Base-by-base conservation (phyloP, 768 basidiomycete species). In the Serendipita sp. region DNA sequence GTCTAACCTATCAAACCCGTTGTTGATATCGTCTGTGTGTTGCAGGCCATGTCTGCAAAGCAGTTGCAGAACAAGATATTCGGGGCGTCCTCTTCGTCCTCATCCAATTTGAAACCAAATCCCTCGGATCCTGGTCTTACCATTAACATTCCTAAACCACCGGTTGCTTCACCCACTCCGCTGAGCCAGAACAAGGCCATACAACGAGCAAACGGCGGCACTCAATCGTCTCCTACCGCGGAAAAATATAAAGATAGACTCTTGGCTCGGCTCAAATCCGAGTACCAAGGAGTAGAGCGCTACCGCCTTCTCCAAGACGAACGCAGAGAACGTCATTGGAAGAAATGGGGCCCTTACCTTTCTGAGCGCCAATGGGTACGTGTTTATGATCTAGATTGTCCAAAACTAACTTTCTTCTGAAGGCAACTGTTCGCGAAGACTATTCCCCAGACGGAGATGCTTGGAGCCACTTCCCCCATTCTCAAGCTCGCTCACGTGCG, bases 371-470 rank as follows among this genome's bases (percentile, higher is more conserved):
- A 98, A 79, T 99, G 96, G 96, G 95, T 91, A 67, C 68, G 86
- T 71, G 23, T 16, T 30, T 44, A 13, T 44, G 44, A 36, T 56
- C 68, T 54, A 28, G 63, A 68, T 70, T 65, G 65, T 66, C 64
- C 28, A 64, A 3, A 13, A 60, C 52, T 56, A 41, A 44, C 64
- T 18, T 65, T 69, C 5, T 69, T 11, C 51, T 2, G 3, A 64
- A 97, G 94, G 95, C 94, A 23, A 98, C 95, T 23, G 96, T 99
- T 46, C 85, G 96, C 67, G 96, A 99, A 75, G 96, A 99, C 74
- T 99, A 99, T 76, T 98, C 96, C 41, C 86, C 80, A 23, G 86
- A 98, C 72, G 96, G 96, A 62, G 92, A 96, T 73, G 93, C 91
- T 5, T 96, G 92, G 92, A 85, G 82, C 65, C 91, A 94, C 72